These are phyloP conservation scores for Nakazawaea sp. DNA, from an alignment of 805 yeast species.

Conservation along the genomic window DNA sequence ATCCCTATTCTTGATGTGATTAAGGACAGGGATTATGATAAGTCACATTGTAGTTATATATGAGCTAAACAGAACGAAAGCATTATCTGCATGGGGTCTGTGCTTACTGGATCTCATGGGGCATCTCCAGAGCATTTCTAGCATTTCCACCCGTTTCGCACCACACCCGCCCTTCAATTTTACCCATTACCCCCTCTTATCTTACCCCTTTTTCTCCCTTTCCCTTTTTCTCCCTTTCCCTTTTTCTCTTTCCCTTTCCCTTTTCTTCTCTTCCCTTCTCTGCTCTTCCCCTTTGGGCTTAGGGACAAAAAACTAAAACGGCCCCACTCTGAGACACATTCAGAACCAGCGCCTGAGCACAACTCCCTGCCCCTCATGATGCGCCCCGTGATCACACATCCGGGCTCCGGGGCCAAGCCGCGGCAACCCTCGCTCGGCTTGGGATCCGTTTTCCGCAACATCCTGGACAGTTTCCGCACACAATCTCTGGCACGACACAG, in stretches of 20 bases:
- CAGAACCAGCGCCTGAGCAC: no score
- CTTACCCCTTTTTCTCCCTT: not conserved
- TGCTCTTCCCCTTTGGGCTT: no score
- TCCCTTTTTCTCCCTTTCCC: not conserved
- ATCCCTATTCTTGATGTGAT: no score
- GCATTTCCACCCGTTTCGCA: not conserved
- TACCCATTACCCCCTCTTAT: not conserved
- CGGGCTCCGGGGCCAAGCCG: not conserved
- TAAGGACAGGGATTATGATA: no score
- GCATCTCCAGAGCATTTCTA: no score
- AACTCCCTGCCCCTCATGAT: no score
- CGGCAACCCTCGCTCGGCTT: conserved; percentile 5
- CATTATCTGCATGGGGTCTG: not conserved
- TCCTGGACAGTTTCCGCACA: conserved; percentile 16
- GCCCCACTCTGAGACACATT: not conserved
- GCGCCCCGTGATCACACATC: conserved; percentile 1
- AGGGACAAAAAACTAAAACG: not conserved
- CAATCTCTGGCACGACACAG: conserved; percentile 5
- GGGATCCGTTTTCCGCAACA: conserved; percentile 17
- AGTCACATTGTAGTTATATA: not conserved
- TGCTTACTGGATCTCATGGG: no score
- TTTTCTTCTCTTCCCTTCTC: no score
- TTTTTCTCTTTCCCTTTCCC: not conserved
- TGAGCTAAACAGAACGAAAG: not conserved
- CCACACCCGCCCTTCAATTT: not conserved